Base-by-base conservation (phyloP, 129 eudicot genomes). In the Ambrosia artemisiifolia region DNA sequence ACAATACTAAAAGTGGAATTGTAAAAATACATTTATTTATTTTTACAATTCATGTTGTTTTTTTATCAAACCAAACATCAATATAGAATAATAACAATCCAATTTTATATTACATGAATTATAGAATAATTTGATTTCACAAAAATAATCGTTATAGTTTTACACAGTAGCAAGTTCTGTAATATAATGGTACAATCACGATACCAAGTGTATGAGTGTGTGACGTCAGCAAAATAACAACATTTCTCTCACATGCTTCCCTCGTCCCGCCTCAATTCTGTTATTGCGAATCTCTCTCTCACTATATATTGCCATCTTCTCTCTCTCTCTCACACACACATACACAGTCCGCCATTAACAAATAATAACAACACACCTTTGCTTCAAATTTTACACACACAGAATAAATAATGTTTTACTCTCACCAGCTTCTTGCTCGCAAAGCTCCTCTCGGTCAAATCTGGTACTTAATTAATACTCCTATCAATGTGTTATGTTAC, bases 371-470 rank as follows among this genome's bases (percentile, higher is more conserved):
- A 36, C 48, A 42, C 0, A 11, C 51, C 59, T 66, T 55, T 63
- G 43, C 38, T 56, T 67, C 71, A 63, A 70, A 62, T 73, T 69
- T 16, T 12, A 32, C 61, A 53, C n/a, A 32, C 62, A 49, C 28
- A 24, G 1, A 24, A 24, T 1, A 24, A 24, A 24, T 46, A 48
- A 90, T 95, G 99, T 95, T 91, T 63, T 95, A 90, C 87, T 95
- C 99, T 70, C 97, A 85, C 59, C 99, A 95, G 85, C 87, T 95
- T 3, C 91, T 95, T 5, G 97, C 99, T 78, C 91, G 97, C 48
- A 95, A 95, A 88, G 97, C 96, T 81, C 96, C 99, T 35, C 88
- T 95, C 4, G 99, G 99, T 6, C 99, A 95, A 67, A 95, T 95
- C 81, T 95, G 99, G 99, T 95, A 71, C 5, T 70, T 28, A 32